Evolutionary conservation across 2,329 filamentous ascomycete genomes (phyloP), one percentile per base, ranked within the genome.

Genomic region (Amylocarpus encephaloides): DNA sequence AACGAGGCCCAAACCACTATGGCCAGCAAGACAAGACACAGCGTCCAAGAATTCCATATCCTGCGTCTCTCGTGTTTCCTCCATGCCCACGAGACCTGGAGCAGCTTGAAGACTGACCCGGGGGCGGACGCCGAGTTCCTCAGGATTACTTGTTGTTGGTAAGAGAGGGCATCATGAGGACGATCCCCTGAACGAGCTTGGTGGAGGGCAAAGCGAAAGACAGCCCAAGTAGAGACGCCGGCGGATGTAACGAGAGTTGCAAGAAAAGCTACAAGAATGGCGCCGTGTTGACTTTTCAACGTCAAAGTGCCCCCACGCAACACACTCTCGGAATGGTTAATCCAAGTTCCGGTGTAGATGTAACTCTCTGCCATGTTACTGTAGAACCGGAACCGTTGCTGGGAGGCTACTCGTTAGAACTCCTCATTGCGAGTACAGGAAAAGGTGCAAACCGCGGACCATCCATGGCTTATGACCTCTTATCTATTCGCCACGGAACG

Each of bases 71-170:
- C 18, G 41, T 50, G 45, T 35, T 38, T 47, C 26, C 51, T 42
- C 51, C 51, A 53, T 9, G 33, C 38, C 35, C 32, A 48, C 6
- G 48, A 50, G 11, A 48, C n/a, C 10, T 40, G 26, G 6, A 42
- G 26, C n/a, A 53, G 44, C 3, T 26, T 45, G 35, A 30, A 49
- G 11, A 43, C 47, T 7, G 48, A 19, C n/a, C 19, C 32, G 10
- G 41, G 29, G 6, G 48, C 39, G 3, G 51, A 46, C 6, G 30
- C 16, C 2, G 43, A 33, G n/a, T 53, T 53, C 26, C 43, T 47
- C 6, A 53, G 34, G n/a, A 46, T 30, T 9, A 40, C 44, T 44
- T 50, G 51, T 36, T 53, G 47, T 19, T 53, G 47, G 18, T 40
- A 40, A 12, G 42, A 41, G 16, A 50, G 10, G 6, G 42, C 47